Conservation (phyloP, 2,329 filamentous ascomycete species). For the Beauveria australis region DNA sequence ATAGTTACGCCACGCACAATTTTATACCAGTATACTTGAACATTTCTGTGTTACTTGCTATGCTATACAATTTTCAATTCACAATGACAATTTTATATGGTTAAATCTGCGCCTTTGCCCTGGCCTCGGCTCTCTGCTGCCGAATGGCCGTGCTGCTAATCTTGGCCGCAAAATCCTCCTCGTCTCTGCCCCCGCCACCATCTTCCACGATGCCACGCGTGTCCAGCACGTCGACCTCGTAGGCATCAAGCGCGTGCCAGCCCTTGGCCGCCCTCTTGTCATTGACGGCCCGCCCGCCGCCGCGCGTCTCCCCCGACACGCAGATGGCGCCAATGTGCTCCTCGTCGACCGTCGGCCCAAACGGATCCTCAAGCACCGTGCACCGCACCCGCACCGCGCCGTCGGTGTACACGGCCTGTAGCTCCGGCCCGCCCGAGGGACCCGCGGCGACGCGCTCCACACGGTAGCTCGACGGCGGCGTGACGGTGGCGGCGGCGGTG, state of each 20-base stretch:
- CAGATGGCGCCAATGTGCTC: constrained; percentile 71
- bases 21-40: background rate
- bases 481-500: background rate
- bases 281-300: constrained; percentile 80
- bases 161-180: constrained; percentile 62
- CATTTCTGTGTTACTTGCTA: background rate
- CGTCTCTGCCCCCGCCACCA: constrained; percentile 16
- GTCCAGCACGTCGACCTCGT: constrained; percentile 84
- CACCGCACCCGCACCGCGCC: constrained; percentile 62
- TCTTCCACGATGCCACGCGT: constrained; percentile 34
- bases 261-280: constrained; percentile 67
- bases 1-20: background rate
- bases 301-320: constrained; percentile 79
- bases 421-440: constrained; percentile 18
- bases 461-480: background rate
- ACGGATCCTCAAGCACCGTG: constrained; percentile 79
- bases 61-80: background rate
- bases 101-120: constrained; percentile 10
- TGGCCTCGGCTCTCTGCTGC: constrained; percentile 33
- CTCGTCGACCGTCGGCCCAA: constrained; percentile 82
- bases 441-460: background rate
- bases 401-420: constrained; percentile 46
- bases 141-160: constrained; percentile 87
- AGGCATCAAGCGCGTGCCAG: constrained; percentile 69
- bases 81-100: no score